Evolutionary conservation across 805 yeast genomes (phyloP).

Genomic region (Ogataea corticis): DNA sequence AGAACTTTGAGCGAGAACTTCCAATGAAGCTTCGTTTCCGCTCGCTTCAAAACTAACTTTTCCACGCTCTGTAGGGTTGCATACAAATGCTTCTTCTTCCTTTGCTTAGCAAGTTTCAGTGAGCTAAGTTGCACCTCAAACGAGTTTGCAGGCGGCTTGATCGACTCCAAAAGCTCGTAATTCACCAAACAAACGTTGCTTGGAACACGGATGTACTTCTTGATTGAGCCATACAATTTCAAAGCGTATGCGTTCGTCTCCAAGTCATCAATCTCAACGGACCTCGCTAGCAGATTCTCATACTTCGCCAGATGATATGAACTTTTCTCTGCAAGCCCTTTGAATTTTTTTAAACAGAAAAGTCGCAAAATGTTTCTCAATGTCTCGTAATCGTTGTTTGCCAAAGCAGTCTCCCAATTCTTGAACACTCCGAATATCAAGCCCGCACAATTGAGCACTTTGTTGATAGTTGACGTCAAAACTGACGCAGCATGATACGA

Average conservation of each 20-base stretch:
- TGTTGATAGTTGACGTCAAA: slow-evolving; percentile 66
- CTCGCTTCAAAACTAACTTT: slow-evolving; percentile 32
- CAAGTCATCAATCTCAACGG: slow-evolving; percentile 56
- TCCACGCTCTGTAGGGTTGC: slow-evolving; percentile 46
- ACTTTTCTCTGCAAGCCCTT: slow-evolving; percentile 58
- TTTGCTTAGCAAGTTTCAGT: slow-evolving; percentile 61
- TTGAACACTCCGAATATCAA: slow-evolving; percentile 50
- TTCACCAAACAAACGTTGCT: slow-evolving; percentile 53
- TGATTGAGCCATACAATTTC: slow-evolving; percentile 45
- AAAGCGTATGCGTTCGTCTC: slow-evolving; percentile 58
- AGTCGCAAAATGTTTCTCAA: slow-evolving; percentile 66
- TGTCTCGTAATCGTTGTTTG: slow-evolving; percentile 47
- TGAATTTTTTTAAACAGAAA: slow-evolving; percentile 57
- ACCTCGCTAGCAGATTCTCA: slow-evolving; percentile 49
- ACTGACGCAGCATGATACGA: slow-evolving; percentile 68
- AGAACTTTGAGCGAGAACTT: slow-evolving; percentile 50
- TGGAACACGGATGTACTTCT: slow-evolving; percentile 48
- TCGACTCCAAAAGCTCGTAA: slow-evolving; percentile 39
- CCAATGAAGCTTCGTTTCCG: slow-evolving; percentile 48
- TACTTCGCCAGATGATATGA: slow-evolving; percentile 50
- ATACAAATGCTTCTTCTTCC: slow-evolving; percentile 48
- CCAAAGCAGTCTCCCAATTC: slow-evolving; percentile 45
- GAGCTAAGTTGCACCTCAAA: slow-evolving; percentile 60
- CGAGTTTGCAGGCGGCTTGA: slow-evolving; percentile 58
- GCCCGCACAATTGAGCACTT: slow-evolving; percentile 57